Evolutionary conservation across 805 yeast species (phyloP).

Genomic region (Priceomyces haplophilus): DNA sequence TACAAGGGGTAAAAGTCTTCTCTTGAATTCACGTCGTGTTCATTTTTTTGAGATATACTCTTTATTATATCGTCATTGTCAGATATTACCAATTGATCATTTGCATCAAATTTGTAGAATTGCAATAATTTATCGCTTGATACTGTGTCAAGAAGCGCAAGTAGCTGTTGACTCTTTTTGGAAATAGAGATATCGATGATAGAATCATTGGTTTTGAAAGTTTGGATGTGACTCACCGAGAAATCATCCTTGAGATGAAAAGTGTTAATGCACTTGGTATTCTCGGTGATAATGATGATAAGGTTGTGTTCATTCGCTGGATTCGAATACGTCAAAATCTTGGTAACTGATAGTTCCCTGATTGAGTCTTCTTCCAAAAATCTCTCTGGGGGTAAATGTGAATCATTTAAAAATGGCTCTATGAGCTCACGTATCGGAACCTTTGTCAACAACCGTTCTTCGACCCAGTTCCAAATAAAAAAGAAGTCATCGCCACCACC

Average conservation of each 20-base stretch:
- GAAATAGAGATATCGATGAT: conserved; percentile 29
- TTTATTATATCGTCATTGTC: conserved; percentile 14
- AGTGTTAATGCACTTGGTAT: conserved; percentile 44
- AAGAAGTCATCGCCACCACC: conserved; percentile 90
- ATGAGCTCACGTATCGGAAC: conserved; percentile 45
- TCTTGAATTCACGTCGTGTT: conserved; percentile 31
- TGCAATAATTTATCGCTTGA: conserved; percentile 23
- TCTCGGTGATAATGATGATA: conserved; percentile 49
- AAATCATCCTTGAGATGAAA: conserved; percentile 26
- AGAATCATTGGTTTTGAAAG: conserved; percentile 21
- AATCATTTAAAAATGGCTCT: conserved; percentile 45
- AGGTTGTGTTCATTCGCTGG: conserved; percentile 19
- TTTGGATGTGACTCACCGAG: conserved; percentile 27
- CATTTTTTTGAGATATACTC: conserved; percentile 24
- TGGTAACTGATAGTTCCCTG: conserved; percentile 53
- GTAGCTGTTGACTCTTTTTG: conserved; percentile 13
- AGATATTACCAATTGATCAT: conserved; percentile 14
- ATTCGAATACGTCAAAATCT: conserved; percentile 32
- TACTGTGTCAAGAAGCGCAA: conserved; percentile 34
- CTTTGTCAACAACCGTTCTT: conserved; percentile 42
- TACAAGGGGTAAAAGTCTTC: conserved; percentile 49
- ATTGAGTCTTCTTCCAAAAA: conserved; percentile 52
- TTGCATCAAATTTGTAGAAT: conserved; percentile 15
- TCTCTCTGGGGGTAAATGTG: conserved; percentile 63
- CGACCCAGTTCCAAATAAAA: conserved; percentile 75